Evolutionary conservation across 768 basidiomycete genomes (phyloP).

Genomic region (Hygrocybe punicea): DNA sequence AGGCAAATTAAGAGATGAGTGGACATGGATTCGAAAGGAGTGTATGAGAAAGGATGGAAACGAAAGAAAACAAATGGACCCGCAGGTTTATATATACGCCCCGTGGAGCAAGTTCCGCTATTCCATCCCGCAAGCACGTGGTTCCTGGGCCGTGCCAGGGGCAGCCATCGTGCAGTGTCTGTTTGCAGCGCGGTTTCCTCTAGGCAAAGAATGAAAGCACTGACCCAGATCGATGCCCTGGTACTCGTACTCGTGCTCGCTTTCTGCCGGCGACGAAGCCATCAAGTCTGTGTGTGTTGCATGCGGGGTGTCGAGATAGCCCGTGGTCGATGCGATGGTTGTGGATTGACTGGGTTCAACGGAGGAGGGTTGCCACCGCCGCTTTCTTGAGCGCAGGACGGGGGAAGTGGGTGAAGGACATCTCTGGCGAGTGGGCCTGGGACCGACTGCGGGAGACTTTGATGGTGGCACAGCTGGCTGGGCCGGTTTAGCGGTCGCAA

Average conservation of each 20-base stretch:
- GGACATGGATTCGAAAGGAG: conserved; percentile 18
- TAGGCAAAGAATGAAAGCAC: conserved; percentile 8
- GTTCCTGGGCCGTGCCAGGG: neutral
- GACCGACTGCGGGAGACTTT: conserved; percentile 17
- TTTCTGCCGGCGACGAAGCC: conserved; percentile 33
- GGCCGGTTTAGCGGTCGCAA: conserved; percentile 26
- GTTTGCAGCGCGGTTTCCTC: neutral
- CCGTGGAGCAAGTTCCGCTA: neutral
- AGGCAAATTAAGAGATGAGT: conserved; percentile 41
- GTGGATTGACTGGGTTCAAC: conserved; percentile 54
- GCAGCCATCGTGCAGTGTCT: conserved; percentile 5
- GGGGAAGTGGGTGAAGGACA: conserved; percentile 33
- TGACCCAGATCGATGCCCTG: conserved; percentile 23
- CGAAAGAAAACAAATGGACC: conserved; percentile 10
- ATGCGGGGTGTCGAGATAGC: conserved; percentile 68
- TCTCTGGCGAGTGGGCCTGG: conserved; percentile 19
- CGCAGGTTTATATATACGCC: conserved; percentile 5
- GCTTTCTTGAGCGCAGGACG: conserved; percentile 46
- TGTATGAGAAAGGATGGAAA: conserved; percentile 8
- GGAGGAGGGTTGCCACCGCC: conserved; percentile 70
- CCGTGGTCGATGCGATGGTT: conserved; percentile 51
- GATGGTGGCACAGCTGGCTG: conserved; percentile 18
- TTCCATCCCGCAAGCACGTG: conserved; percentile 1
- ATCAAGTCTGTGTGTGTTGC: conserved; percentile 58
- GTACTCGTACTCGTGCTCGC: conserved; percentile 37